phyloP scores from a whole-genome alignment of 2,329 filamentous ascomycete species.

The Pleomassaria siparia region DNA sequence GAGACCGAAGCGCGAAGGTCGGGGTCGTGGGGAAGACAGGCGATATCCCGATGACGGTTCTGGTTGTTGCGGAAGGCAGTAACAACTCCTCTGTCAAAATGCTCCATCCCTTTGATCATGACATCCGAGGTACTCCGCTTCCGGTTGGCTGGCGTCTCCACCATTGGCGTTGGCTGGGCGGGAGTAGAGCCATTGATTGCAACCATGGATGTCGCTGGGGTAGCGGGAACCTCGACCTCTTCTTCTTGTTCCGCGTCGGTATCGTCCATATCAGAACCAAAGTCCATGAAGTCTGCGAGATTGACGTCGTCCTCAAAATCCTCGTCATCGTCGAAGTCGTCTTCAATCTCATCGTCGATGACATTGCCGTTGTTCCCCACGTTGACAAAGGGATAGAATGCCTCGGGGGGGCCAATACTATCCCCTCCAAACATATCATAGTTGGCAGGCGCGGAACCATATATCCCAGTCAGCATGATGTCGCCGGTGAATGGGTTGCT shows the following conservation, averaged over 20 bases:
- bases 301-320: slow-evolving; percentile 57
- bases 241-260: slow-evolving; percentile 40
- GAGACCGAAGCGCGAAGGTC: slow-evolving; percentile 39
- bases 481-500: slow-evolving; percentile 45
- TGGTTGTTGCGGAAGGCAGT: slow-evolving; percentile 45
- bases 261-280: slow-evolving; percentile 37
- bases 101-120: slow-evolving; percentile 45
- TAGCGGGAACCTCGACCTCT: slow-evolving; percentile 39
- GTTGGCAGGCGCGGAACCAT: slow-evolving; percentile 47
- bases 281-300: slow-evolving; percentile 43
- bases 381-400: slow-evolving; percentile 69
- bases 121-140: slow-evolving; percentile 36
- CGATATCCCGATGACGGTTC: slow-evolving; percentile 41
- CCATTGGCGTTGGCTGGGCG: slow-evolving; percentile 23
- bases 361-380: slow-evolving; percentile 59
- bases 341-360: slow-evolving; percentile 58
- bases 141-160: slow-evolving; percentile 25
- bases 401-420: slow-evolving; percentile 71
- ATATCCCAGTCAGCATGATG: slow-evolving; percentile 77
- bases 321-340: slow-evolving; percentile 62
- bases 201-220: slow-evolving; percentile 36
- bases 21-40: slow-evolving; percentile 40
- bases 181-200: slow-evolving; percentile 34
- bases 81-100: slow-evolving; percentile 54
- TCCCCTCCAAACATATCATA: slow-evolving; percentile 57